phyloP scores from a whole-genome alignment of 345 rosid species.

The Raphanus sativus region DNA sequence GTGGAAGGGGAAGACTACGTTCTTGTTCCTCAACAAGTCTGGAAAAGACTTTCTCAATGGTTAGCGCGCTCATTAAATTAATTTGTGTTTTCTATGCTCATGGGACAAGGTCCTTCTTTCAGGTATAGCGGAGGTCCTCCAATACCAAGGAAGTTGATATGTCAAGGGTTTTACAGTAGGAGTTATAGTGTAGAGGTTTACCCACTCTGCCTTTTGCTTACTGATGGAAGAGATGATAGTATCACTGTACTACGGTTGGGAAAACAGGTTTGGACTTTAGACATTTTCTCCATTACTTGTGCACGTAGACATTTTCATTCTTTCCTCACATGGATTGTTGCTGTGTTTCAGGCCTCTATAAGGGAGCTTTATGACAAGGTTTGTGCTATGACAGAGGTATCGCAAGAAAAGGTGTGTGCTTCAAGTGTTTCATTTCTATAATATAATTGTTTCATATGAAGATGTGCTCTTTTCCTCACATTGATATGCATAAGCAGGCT shows the following conservation, averaged over 20 bases:
- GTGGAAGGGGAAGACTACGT: constrained; percentile 71
- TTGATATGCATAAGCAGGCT: constrained; percentile 30
- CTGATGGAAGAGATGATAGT: constrained; percentile 68
- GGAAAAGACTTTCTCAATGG: constrained; percentile 88
- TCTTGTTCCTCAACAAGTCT: constrained; percentile 73
- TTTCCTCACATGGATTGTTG: constrained; percentile 21
- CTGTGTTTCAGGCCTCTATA: constrained; percentile 60
- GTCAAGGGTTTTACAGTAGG: constrained; percentile 58
- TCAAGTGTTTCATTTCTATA: constrained; percentile 8
- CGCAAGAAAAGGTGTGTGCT: constrained; percentile 57
- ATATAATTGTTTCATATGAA: not conserved
- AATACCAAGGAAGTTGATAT: constrained; percentile 84
- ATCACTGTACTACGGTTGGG: constrained; percentile 57
- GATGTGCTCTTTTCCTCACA: constrained; percentile 39
- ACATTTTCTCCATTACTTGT: not conserved
- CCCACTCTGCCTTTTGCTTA: constrained; percentile 70
- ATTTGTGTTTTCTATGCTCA: not conserved
- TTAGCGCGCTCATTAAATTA: constrained; percentile 13
- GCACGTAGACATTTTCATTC: too few relatives aligned
- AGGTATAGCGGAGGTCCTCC: constrained; percentile 93
- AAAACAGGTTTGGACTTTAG: constrained; percentile 58
- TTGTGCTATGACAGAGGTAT: constrained; percentile 55
- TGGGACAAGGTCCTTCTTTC: not conserved
- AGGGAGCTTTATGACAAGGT: constrained; percentile 71
- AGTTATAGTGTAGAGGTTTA: constrained; percentile 81